Percentiles rank a stretch among this genome's conserved stretches.
phyloP scores from a whole-genome alignment of 2,329 filamentous ascomycete species.

The Clonostachys byssicola region DNA sequence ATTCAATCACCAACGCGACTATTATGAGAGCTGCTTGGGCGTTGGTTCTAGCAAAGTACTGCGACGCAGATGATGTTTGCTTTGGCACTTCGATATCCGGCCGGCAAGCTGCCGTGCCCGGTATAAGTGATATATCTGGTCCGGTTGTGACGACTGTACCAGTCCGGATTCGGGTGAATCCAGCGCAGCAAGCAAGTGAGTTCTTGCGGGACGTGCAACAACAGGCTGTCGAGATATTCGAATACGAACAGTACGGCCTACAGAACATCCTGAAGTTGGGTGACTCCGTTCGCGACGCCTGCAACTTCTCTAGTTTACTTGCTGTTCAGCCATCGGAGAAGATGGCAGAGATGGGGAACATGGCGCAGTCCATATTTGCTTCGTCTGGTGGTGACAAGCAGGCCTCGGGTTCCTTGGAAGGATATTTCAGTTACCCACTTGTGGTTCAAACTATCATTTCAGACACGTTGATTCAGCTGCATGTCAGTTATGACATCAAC shows the following conservation, averaged over 20 bases:
- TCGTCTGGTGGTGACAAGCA: background rate
- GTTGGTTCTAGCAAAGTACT: background rate
- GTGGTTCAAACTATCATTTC: background rate
- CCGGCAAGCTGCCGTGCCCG: conserved; percentile 6
- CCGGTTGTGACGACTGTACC: conserved; percentile 12
- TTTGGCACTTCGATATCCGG: background rate
- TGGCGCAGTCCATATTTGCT: no score
- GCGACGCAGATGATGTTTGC: background rate
- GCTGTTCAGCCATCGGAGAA: background rate
- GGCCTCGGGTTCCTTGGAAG: conserved; percentile 5
- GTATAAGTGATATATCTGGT: conserved; percentile 11
- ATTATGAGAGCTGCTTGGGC: background rate
- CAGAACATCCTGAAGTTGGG: conserved; percentile 12
- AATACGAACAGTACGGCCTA: conserved; percentile 10
- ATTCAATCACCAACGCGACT: background rate
- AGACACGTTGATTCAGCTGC: background rate
- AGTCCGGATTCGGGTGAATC: conserved; percentile 4
- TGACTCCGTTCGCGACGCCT: background rate
- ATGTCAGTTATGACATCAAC: conserved; percentile 3
- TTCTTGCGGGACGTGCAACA: conserved; percentile 9
- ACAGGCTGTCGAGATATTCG: conserved; percentile 7
- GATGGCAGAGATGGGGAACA: background rate
- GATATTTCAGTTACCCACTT: conserved; percentile 6
- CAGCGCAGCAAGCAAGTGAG: conserved; percentile 3
- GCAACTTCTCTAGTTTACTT: background rate